A percentile compares a stretch with the other conserved stretches of the same genome.
These are phyloP conservation scores for Arthrobotrys entomopaga DNA, from an alignment of 2,329 filamentous ascomycete species.

Conservation along the genomic window DNA sequence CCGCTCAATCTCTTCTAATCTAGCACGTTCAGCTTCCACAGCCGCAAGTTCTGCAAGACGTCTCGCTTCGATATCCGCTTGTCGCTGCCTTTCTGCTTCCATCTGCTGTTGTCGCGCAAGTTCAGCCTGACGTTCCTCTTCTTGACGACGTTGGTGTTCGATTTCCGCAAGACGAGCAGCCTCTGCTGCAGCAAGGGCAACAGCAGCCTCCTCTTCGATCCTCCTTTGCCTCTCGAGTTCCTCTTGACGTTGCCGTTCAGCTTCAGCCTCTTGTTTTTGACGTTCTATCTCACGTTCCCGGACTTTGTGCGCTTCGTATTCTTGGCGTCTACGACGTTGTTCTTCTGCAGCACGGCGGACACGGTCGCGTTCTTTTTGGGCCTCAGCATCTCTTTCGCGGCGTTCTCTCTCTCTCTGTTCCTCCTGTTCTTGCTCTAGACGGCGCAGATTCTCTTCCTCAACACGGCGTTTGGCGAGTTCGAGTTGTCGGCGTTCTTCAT, in stretches of 20 bases:
- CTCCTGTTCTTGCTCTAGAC: constrained; percentile 51
- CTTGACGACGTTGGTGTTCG: constrained; percentile 40
- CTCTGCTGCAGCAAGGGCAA: constrained; percentile 43
- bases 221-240: constrained; percentile 37
- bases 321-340: constrained; percentile 31
- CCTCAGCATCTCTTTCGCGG: constrained; percentile 47
- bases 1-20: constrained; percentile 45
- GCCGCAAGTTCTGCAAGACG: constrained; percentile 48
- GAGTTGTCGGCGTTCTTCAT: constrained; percentile 47
- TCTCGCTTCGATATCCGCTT: constrained; percentile 42
- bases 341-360: constrained; percentile 47
- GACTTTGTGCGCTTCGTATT: constrained; percentile 43
- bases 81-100: constrained; percentile 28
- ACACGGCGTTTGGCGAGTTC: constrained; percentile 49
- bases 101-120: constrained; percentile 38
- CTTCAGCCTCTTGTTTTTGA: constrained; percentile 46
- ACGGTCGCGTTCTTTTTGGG: constrained; percentile 45
- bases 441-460: constrained; percentile 51
- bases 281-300: constrained; percentile 53
- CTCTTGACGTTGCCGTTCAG: constrained; percentile 28
- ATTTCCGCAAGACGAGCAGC: constrained; percentile 45
- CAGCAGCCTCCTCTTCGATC: constrained; percentile 38
- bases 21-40: constrained; percentile 43
- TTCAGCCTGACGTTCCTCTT: constrained; percentile 40
- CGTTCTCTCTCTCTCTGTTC: constrained; percentile 49